Base-by-base conservation (phyloP, 345 rosid species). In the Erysimum cheiranthoides region DNA sequence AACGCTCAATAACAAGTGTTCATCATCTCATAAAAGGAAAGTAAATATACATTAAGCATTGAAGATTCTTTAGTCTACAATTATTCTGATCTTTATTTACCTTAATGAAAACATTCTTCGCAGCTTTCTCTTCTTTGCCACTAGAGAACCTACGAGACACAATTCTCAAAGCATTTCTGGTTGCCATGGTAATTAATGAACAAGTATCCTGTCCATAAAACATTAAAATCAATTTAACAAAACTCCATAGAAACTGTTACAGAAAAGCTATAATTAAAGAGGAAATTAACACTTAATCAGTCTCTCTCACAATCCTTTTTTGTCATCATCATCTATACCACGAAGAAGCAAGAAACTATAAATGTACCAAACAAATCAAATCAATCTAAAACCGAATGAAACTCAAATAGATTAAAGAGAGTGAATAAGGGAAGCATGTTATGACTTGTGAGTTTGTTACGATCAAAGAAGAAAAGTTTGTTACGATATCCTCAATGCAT, bases 61-160 rank as follows among this genome's bases (percentile, higher is more conserved):
- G 30, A 9, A 9, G 51, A 46, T 16, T 65, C 40, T 27, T n/a
- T 4, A 74, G 36, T 57, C 30, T 21, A 42, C 13, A 16, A 17
- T 5, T 16, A 10, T 9, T n/a, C 2, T 70, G 28, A 39, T 16
- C 14, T 25, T 59, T 21, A 21, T 21, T 34, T 76, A 89, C 98
- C 92, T 93, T 90, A 69, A 95, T 95, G 87, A 84, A 95, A 68
- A 95, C 75, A 76, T 86, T 96, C 80, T 93, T 97, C 1, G 98
- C 98, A 61, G 98, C 98, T 35, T 80, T 96, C 80, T 93, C 99
- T 86, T 95, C 99, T 86, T 95, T 90, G 16, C 99, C 97, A 14
- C 88, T 66, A 1, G 96, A 93, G 70, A 93, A 84, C 87, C 96
- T 89, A 52, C 96, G 87, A 58, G 87, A 58, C 5, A 88, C 81